Percentiles rank a stretch among this genome's conserved stretches.
phyloP scores from a whole-genome alignment of 345 rosid species.

The Eucalyptus guilfoylei region DNA sequence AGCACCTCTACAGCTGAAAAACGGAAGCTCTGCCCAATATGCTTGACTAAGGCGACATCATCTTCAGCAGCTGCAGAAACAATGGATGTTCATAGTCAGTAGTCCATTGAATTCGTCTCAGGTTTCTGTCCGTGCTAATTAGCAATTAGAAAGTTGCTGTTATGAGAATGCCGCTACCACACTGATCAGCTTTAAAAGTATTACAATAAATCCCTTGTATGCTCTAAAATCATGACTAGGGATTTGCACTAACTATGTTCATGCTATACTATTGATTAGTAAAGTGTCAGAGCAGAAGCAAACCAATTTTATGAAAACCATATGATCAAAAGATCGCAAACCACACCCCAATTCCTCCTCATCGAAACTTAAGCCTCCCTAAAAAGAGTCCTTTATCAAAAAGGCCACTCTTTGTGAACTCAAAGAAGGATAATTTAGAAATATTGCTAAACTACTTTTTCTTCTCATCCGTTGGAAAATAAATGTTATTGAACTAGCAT shows the following conservation, averaged over 20 bases:
- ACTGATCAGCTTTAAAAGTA: background rate
- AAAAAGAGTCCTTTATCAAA: background rate
- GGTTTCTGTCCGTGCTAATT: background rate
- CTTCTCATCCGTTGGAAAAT: background rate
- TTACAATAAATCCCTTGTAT: background rate
- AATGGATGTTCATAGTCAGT: background rate
- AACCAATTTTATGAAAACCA: background rate
- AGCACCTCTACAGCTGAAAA: constrained; percentile 72
- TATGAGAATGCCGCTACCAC: background rate
- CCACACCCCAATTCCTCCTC: background rate
- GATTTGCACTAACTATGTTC: background rate
- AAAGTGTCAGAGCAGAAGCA: background rate
- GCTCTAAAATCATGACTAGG: background rate
- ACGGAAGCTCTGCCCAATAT: constrained; percentile 81
- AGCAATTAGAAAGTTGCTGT: background rate
- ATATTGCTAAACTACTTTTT: background rate
- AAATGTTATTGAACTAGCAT: background rate
- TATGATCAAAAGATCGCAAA: background rate
- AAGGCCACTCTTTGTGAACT: background rate
- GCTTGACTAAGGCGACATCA: constrained; percentile 69
- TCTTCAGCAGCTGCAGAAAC: constrained; percentile 61
- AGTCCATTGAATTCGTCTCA: background rate
- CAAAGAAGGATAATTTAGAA: background rate
- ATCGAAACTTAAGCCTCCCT: background rate
- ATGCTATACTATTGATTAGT: background rate